Percentiles rank a stretch among this genome's conserved stretches.
phyloP scores from a whole-genome alignment of 805 yeast species.

The Pichia heedii region DNA sequence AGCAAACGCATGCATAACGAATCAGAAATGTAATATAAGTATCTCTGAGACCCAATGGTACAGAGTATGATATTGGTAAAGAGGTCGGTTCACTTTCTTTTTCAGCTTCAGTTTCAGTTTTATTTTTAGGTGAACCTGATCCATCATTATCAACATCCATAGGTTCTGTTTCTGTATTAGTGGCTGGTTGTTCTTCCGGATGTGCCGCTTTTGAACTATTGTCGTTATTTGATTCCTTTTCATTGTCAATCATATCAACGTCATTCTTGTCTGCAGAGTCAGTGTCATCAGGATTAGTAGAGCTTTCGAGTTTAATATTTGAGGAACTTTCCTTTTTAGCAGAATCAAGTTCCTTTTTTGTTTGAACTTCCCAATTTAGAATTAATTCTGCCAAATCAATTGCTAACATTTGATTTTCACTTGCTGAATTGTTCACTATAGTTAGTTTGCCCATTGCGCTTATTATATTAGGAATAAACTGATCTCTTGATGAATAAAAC shows the following conservation, averaged over 20 bases:
- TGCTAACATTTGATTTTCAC: conserved; percentile 77
- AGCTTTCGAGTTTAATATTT: too few relatives aligned
- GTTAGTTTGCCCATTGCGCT: conserved; percentile 89
- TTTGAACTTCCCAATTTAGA: conserved; percentile 70
- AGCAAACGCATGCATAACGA: conserved; percentile 78
- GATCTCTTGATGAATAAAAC: conserved; percentile 80
- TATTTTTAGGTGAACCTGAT: neutral
- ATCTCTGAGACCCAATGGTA: conserved; percentile 76
- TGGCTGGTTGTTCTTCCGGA: neutral
- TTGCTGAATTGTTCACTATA: conserved; percentile 62
- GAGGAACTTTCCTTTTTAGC: neutral
- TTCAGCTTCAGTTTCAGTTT: neutral
- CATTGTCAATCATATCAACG: too few relatives aligned
- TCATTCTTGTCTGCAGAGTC: too few relatives aligned
- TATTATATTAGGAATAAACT: conserved; percentile 80
- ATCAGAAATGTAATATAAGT: conserved; percentile 85
- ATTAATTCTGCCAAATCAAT: conserved; percentile 84
- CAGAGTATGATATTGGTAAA: conserved; percentile 36
- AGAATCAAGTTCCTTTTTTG: conserved; percentile 6
- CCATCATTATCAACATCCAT: conserved; percentile 10
- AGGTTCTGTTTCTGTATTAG: too few relatives aligned
- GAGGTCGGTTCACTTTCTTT: conserved; percentile 7
- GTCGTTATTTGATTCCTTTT: neutral
- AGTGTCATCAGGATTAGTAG: too few relatives aligned
- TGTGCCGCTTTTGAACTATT: too few relatives aligned